Base-by-base conservation (phyloP, 2,329 filamentous ascomycete genomes). In the Nothophoma quercina region DNA sequence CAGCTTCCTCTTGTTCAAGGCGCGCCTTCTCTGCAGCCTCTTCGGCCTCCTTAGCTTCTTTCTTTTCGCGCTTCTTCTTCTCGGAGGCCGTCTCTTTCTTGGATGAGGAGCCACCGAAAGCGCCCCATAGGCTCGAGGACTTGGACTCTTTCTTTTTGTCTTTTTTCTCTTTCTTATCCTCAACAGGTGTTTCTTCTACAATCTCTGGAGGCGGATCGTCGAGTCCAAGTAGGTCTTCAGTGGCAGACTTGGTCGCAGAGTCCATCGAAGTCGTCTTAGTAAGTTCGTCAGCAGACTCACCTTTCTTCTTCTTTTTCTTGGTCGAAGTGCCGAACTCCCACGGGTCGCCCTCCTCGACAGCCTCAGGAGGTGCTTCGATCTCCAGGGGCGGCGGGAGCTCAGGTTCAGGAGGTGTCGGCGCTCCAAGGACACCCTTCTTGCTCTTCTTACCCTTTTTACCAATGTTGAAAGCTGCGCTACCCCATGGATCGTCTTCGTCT, bases 371-470 rank as follows among this genome's bases (percentile, higher is more conserved):
- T 4, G 70, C 69, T 54, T 74, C 72, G 10, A 88, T 84, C 55
- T 81, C 77, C 32, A 85, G 83, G 0, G 85, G 82, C 0, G 82
- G 83, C 7, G 69, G 69, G 23, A 72, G 41, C 18, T 68, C 67
- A 21, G 62, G 59, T 29, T 67, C 69, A 55, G 80, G 76, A 49
- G 76, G 78, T 56, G 82, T 76, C 59, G 80, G 73, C 28, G 78
- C 76, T 52, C 76, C 75, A 35, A 83, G 72, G 51, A 83, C 79
- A 12, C 76, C 73, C 63, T 83, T 84, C 64, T 79, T 83, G 34
- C 75, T 72, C 68, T 85, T 85, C 72, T 84, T 84, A 38, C 76
- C 67, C 56, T 84, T 84, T 64, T 84, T 84, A 9, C 78, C 75
- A 19, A 76, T 72, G 41, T 71, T 73, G 53, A 75, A 74, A 9